Percentiles rank a stretch among this genome's conserved stretches.
phyloP scores from a whole-genome alignment of 169 alveolate genomes.

The Plasmodium reichenowi region DNA sequence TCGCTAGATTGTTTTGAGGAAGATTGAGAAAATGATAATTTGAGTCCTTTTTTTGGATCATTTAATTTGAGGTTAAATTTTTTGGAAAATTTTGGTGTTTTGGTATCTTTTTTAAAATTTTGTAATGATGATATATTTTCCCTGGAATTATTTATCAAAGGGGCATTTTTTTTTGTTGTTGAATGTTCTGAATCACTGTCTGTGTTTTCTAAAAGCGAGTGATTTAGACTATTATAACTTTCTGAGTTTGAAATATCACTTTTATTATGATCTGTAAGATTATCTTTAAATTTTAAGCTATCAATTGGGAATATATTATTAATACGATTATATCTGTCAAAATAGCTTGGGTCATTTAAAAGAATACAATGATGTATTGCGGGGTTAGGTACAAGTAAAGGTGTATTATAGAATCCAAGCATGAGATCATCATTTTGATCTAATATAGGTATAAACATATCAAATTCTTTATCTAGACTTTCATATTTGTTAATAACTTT shows the following conservation, averaged over 20 bases:
- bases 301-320: slow-evolving; percentile 41
- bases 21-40: too few relatives aligned
- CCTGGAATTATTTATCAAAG: too few relatives aligned
- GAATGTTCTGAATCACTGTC: too few relatives aligned
- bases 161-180: too few relatives aligned
- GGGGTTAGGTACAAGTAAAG: slow-evolving; percentile 85
- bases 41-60: too few relatives aligned
- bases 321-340: slow-evolving; percentile 36
- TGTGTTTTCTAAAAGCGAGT: too few relatives aligned
- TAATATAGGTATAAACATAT: slow-evolving; percentile 71
- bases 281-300: slow-evolving; percentile 4
- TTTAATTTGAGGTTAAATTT: too few relatives aligned
- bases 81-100: too few relatives aligned
- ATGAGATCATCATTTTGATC: slow-evolving; percentile 74
- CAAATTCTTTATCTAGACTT: slow-evolving; percentile 33
- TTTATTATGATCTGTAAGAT: not conserved
- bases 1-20: too few relatives aligned
- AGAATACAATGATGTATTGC: slow-evolving; percentile 80
- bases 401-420: slow-evolving; percentile 83
- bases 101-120: too few relatives aligned
- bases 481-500: slow-evolving; percentile 78
- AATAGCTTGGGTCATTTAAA: slow-evolving; percentile 52
- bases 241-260: not conserved
- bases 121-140: too few relatives aligned
- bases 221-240: not conserved